Conservation (phyloP, 305 asterid species). For the Ajuga reptans region DNA sequence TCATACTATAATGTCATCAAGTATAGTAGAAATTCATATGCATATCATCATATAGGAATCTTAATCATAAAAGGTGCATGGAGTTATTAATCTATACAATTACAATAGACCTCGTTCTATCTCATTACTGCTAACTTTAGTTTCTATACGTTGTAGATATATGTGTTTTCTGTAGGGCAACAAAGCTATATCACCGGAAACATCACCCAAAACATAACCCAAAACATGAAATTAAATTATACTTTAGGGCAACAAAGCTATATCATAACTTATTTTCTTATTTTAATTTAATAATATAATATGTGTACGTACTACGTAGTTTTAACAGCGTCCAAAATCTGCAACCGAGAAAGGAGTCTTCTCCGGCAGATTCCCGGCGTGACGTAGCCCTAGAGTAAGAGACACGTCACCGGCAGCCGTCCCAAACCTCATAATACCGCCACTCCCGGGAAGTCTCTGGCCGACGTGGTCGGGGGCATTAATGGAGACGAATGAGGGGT, state of each 20-base stretch:
- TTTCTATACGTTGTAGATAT: conserved; percentile 3
- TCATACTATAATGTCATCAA: too few relatives aligned
- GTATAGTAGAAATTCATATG: too few relatives aligned
- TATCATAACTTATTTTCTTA: not conserved
- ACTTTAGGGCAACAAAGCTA: not conserved
- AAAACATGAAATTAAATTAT: too few relatives aligned
- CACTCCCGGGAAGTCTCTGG: too few relatives aligned
- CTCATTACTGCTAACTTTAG: conserved; percentile 2
- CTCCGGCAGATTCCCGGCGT: conserved; percentile 65
- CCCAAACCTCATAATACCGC: conserved; percentile 53
- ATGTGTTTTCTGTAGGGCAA: not conserved
- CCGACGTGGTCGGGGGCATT: conserved; percentile 21
- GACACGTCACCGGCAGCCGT: conserved; percentile 63
- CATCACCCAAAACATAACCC: not conserved
- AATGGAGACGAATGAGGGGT: conserved; percentile 49
- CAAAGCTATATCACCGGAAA: not conserved
- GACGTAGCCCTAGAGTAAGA: conserved; percentile 77
- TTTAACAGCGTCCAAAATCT: conserved; percentile 37
- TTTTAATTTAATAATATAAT: not conserved
- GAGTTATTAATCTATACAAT: conserved; percentile 10
- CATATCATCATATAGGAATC: too few relatives aligned
- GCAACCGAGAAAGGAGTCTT: conserved; percentile 43
- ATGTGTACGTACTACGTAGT: not conserved
- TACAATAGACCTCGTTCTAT: conserved; percentile 9
- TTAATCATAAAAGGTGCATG: not conserved